Evolutionary conservation across 2,329 filamentous ascomycete genomes (phyloP), one percentile per base, ranked within the genome.

Genomic region (Verticillium klebahnii): DNA sequence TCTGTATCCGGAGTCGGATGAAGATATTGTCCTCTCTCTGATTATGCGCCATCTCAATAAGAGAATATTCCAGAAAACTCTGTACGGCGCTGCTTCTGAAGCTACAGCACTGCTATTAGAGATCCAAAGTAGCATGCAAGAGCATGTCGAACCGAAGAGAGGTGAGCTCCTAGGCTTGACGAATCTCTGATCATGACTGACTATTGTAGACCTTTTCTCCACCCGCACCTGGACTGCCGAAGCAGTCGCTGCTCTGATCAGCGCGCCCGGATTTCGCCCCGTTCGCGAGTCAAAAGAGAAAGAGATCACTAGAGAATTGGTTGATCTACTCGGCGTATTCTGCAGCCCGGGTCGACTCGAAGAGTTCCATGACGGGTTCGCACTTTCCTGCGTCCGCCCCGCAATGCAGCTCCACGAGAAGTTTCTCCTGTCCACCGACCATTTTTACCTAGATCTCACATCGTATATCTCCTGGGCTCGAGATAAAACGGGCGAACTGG

Each of bases 401-500:
- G 75, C 77, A 1, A 71, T 78, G 66, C 61, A 59, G 12, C 68
- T 78, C 1, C 73, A 77, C 36, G 75, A 79, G 64, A 76, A 76
- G 65, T 65, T 78, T 31, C 68, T 74, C 25, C 70, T 74, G 9
- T 76, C 75, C 31, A 76, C 73, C 0, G 69, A 76, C 58, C 69
- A 75, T 52, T 78, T 76, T 62, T 73, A 75, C 54, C 69, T 76
- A 14, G 71, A 73, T 56, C 68, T 74, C 50, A 70, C 75, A 61
- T 64, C 69, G 0, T 73, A 71, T 62, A 68, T 73, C 23, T 50
- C 68, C 7, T 71, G 69, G 64, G 66, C 66, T 4, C 34, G 62
- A 0, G 65, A 66, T 7, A 25, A 14, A 19, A 11, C 2, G 5
- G 66, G 69, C 15, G 66, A 67, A 9, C 63, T 73, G 55, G 66